Base-by-base conservation (phyloP, 192 early-diverging fungal species). In the Allomyces javanicus region DNA sequence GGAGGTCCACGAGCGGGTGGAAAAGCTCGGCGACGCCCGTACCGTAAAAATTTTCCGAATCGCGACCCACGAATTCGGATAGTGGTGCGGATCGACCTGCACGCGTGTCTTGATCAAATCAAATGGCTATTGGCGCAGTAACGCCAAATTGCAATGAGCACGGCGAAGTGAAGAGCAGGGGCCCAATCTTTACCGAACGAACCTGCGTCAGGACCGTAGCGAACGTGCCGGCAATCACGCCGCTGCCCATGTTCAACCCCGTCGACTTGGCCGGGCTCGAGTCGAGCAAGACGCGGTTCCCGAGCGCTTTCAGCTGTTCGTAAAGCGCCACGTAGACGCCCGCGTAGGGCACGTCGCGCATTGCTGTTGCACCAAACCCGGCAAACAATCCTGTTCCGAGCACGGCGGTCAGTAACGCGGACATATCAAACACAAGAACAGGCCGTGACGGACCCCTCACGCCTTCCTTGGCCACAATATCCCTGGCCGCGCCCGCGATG, bases 61-160 rank as follows among this genome's bases (percentile, higher is more conserved):
- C 0, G 75, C 73, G 45, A 77, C 75, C 24, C 73, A 68, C 10
- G 76, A 17, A 67, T 72, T 83, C 63, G 62, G 69, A 72, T 94
- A 93, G 45, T 82, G 78, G 4, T 66, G 64, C 44, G 92, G 92
- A 33, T 87, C 85, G 40, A 96, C 74, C 67, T 96, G 94, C 80
- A 96, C 90, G 22, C 92, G 80, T 22, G 94, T 96, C 68, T 92
- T 93, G 61, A 93, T 73, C 80, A 94, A 81, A 65, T 96, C 94
- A 72, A 96, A 96, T 9, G 94, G 94, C 66, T 40, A n/a, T n/a
- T n/a, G n/a, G n/a, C n/a, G 33, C 4, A 3, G 7, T 40, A 3
- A 40, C 26, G 2, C 2, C 2, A 4, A 7, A 40, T 40, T 7
- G 7, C 33, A 0, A 7, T 40, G 5, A 40, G 33, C 7, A 7